phyloP scores from a whole-genome alignment of 495 filamentous ascomycete genomes.

The Corynascus novoguineensis region DNA sequence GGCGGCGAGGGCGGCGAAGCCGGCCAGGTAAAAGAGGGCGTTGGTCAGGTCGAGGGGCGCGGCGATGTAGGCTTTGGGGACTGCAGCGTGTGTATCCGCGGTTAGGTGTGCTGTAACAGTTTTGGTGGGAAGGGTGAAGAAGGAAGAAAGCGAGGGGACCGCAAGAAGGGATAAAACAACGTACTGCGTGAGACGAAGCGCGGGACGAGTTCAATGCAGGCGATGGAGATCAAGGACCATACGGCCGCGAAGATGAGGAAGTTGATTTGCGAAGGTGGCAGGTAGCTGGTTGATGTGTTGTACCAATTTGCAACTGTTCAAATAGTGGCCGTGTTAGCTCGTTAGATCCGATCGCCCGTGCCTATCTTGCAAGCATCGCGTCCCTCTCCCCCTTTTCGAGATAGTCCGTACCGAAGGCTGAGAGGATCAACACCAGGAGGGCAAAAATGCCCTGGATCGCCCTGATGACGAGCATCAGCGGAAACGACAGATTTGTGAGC shows the following conservation, averaged over 20 bases:
- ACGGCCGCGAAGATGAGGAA: constrained; percentile 65
- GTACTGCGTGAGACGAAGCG: constrained; percentile 43
- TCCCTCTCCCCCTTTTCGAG: too few relatives aligned
- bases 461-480: constrained; percentile 31
- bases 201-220: constrained; percentile 61
- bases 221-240: constrained; percentile 60
- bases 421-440: constrained; percentile 60
- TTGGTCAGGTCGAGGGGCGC: constrained; percentile 60
- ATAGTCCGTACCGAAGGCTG: constrained; percentile 58
- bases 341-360: background rate
- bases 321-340: constrained; percentile 11
- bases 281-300: constrained; percentile 38
- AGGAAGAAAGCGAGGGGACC: background rate
- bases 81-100: constrained; percentile 21
- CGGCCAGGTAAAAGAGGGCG: constrained; percentile 75
- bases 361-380: too few relatives aligned
- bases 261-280: constrained; percentile 56
- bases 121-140: background rate
- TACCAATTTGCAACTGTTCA: constrained; percentile 48
- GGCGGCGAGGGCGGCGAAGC: constrained; percentile 65
- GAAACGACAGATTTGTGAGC: constrained; percentile 18
- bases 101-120: constrained; percentile 18
- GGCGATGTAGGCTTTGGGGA: constrained; percentile 53
- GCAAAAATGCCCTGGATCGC: constrained; percentile 57
- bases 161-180: too few relatives aligned